Base-by-base conservation (phyloP, 1,139 yeast species). In the Debaryomyces robertsiae region DNA sequence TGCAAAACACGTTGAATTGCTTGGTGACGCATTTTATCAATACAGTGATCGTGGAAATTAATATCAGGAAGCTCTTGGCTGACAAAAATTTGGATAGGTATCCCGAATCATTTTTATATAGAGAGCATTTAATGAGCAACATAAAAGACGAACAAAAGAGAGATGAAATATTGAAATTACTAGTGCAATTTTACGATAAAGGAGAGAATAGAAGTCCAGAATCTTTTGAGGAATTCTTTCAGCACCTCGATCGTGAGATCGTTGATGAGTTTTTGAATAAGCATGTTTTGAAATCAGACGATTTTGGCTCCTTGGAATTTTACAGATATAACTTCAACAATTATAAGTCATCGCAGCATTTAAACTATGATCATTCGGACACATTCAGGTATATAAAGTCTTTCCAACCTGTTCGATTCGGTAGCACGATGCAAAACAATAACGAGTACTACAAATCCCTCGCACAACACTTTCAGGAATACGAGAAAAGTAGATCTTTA, bases 311-410 rank as follows among this genome's bases (percentile, higher is more conserved):
- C 0, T 24, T 54, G 3, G 56, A 51, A 17, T 45, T 50, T 10
- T 54, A 51, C 37, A 42, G 72, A 29, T 43, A 47, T 7, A 48
- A 55, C 17, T 63, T 61, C 46, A 46, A 47, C 31, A 45, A 60
- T 40, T 57, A 52, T 49, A 66, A 65, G 40, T 62, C 73, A 2
- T 64, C 67, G 0, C 64, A 66, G 27, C 57, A 57, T 49, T 50
- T 67, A 22, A 68, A 63, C 39, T 64, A 65, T 39, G 59, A 64
- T 14, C 54, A 56, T 31, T 52, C 63, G 1, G 69, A 64, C 40
- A 54, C 58, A 9, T 31, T 51, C 4, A 48, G 41, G n/a, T 40
- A 41, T 22, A 46, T 59, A 4, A 54, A 50, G 30, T 48, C 51
- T 5, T 30, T 38, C 4, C 45, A 46, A 14, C 48, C 49, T 9